These are phyloP conservation scores for Aureobasidium sp. DNA, from an alignment of 2,329 filamentous ascomycete species.

Conservation along the genomic window DNA sequence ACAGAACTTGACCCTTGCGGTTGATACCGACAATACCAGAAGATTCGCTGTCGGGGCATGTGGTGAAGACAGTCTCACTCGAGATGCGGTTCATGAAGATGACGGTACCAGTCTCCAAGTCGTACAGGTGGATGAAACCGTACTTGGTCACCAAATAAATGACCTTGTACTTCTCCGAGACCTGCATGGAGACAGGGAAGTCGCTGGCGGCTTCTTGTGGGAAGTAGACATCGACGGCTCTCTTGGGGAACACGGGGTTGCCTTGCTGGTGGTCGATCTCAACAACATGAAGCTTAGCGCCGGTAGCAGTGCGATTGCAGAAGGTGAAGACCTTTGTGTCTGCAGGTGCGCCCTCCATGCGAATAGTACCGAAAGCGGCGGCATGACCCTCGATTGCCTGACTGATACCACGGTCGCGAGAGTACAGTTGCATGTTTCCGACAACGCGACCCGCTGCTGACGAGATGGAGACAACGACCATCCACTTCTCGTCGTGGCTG, in stretches of 20 bases:
- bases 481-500: slow-evolving; percentile 94
- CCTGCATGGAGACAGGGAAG: slow-evolving; percentile 96
- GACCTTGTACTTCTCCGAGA: slow-evolving; percentile 92
- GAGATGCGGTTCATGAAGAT: slow-evolving; percentile 99
- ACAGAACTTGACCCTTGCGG: slow-evolving; percentile 92
- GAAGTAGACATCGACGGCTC: slow-evolving; percentile 96
- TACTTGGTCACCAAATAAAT: slow-evolving; percentile 98
- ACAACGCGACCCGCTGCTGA: slow-evolving; percentile 89
- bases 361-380: slow-evolving; percentile 82
- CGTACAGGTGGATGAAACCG: slow-evolving; percentile 97
- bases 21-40: slow-evolving; percentile 91
- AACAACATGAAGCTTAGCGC: slow-evolving; percentile 93
- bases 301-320: slow-evolving; percentile 78
- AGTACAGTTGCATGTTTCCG: slow-evolving; percentile 95
- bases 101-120: slow-evolving; percentile 87
- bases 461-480: slow-evolving; percentile 93
- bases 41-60: slow-evolving; percentile 72
- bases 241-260: slow-evolving; percentile 88
- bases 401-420: slow-evolving; percentile 89
- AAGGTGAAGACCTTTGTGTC: slow-evolving; percentile 97
- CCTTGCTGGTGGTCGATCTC: slow-evolving; percentile 90
- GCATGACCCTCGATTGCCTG: slow-evolving; percentile 97
- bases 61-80: slow-evolving; percentile 98
- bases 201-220: slow-evolving; percentile 91
- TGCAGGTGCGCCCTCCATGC: slow-evolving; percentile 77